Base-by-base conservation (phyloP, 2,329 filamentous ascomycete species). In the Ophiocordyceps camponoti-floridani region DNA sequence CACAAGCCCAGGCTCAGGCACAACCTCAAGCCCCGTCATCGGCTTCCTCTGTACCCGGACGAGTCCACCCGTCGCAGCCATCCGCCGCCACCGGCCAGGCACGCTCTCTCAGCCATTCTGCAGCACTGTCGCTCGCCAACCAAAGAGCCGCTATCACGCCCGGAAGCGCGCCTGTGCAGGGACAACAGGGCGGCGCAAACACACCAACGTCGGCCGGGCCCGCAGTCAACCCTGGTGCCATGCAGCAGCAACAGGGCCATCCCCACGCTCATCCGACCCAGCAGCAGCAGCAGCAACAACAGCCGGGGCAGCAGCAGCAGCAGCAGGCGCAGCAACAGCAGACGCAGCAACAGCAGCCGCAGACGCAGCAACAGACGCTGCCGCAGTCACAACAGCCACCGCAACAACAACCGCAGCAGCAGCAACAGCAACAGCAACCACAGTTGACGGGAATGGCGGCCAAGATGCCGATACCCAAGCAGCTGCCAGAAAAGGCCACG, bases 401-500 rank as follows among this genome's bases (percentile, higher is more conserved):
- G 18, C n/a, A 16, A 10, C 35, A 38, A 28, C 48, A 50, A 11
- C 60, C 58, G 42, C 54, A 46, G 48, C 33, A 49, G 16, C 51
- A 48, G 40, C n/a, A 16, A 10, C 35, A 45, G 44, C 44, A 72
- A 46, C 55, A 59, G n/a, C 35, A 38, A 16, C 35, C 35, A 5
- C 35, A 16, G 43, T 62, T 61, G 31, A 53, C 62, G 13, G 58
- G 61, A 14, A 55, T 71, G 58, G 64, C 74, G 40, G 60, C 66
- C 41, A 87, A 86, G 58, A 82, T 91, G 67, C 79, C 80, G 0
- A 94, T 94, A 43, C 81, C 86, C 2, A 94, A 93, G 62, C 77
- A 74, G 37, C 71, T 96, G 2, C 74, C 72, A 4, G 74, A 77
- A 46, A 72, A 73, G 42, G 80, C 82, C 41, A 76, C 81, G 7